Evolutionary conservation across 2,329 filamentous ascomycete species (phyloP).

Genomic region (Laburnicola sp.): DNA sequence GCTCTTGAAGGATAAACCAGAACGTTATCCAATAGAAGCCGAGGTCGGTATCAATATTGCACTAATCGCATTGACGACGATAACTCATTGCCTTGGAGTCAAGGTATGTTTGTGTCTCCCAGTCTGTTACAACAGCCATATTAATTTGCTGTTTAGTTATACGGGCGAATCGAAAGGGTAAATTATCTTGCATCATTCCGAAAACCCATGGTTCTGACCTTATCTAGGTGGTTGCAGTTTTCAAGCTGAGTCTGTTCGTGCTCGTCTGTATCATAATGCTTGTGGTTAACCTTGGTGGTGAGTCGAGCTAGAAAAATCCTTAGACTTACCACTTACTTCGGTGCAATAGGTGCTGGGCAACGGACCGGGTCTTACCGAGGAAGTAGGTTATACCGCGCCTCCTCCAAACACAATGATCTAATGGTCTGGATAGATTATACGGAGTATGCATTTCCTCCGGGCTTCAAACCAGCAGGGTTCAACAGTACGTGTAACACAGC

Average conservation of each 20-base stretch:
- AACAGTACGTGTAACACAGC: constrained; percentile 7
- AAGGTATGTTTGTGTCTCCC: constrained; percentile 17
- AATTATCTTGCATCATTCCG: no score
- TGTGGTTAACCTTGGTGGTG: constrained; percentile 32
- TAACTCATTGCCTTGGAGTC: constrained; percentile 30
- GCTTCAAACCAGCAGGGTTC: constrained; percentile 31
- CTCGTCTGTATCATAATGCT: constrained; percentile 32
- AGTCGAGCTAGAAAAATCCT: no score
- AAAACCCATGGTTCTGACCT: no score
- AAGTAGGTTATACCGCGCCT: constrained; percentile 12
- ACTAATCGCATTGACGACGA: constrained; percentile 25
- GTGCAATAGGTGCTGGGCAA: constrained; percentile 14
- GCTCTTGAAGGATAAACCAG: constrained; percentile 17
- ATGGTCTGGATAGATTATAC: constrained; percentile 23
- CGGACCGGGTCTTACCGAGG: constrained; percentile 14
- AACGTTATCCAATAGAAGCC: constrained; percentile 12
- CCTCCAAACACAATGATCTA: background rate
- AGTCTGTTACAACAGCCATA: no score
- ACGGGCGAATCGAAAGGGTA: constrained; percentile 36
- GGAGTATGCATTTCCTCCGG: constrained; percentile 22
- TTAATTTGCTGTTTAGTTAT: no score
- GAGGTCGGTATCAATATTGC: constrained; percentile 27
- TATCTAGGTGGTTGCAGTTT: constrained; percentile 31
- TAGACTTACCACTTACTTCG: no score
- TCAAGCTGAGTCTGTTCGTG: constrained; percentile 35